Evolutionary conservation across 805 yeast genomes (phyloP), one percentile per base, ranked within the genome.

Genomic region (Barnettozyma salicaria): DNA sequence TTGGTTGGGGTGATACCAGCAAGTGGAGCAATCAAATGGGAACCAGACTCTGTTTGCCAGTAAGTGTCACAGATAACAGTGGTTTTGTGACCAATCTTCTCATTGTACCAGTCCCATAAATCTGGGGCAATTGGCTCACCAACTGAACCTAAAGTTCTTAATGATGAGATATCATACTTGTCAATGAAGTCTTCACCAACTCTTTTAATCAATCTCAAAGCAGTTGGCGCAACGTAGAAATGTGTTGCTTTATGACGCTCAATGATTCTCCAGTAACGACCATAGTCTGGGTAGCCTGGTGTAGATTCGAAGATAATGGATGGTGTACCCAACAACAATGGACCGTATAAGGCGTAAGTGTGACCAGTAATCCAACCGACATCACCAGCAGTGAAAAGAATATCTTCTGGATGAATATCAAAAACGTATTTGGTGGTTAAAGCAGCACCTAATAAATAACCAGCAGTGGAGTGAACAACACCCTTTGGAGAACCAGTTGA

Each of bases 361-460:
- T 92, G 98, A 50, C 97, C 97, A 13, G 98, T 92, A 60, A 92
- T 92, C 97, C 98, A 92, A 59, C 98, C 97, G 39, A 92, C 87
- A 60, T 92, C 97, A 58, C 97, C 97, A 27, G 97, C 97, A 28
- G 97, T 90, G 70, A 92, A 90, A 44, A 90, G 64, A 30, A 83
- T 72, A 62, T 92, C 97, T 44, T 81, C 83, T 42, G 78, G 78
- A 58, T 87, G 96, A 33, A 92, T 78, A 61, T 94, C 97, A 61
- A 92, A 90, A 32, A 88, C 88, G 64, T 89, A 90, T 65, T 80
- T 84, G 32, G 96, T 84, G 36, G 97, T 85, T 60, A 89, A 68
- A 39, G 87, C 77, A 19, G 97, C 96, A 44, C 96, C 96, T 49
- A 92, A 69, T 49, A 92, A 72, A 66, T 87, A 92, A 47, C 97